These are phyloP conservation scores for Jasminum sambac DNA, from an alignment of 257 asterid genomes.

Conservation along the genomic window DNA sequence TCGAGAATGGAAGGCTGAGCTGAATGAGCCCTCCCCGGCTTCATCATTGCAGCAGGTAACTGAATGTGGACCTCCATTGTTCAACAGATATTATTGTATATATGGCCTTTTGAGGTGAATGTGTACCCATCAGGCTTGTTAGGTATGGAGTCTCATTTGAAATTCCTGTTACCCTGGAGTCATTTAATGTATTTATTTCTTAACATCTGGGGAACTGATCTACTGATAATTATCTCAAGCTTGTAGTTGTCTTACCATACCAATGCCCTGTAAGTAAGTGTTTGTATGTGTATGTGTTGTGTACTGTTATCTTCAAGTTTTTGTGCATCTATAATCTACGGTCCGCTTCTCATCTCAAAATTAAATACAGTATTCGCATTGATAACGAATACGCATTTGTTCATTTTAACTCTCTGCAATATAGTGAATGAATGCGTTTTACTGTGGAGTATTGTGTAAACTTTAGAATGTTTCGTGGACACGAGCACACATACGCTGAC, in stretches of 20 bases:
- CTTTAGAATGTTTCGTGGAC: not conserved
- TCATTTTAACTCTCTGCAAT: constrained; percentile 3
- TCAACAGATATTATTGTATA: constrained; percentile 14
- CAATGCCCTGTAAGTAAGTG: not conserved
- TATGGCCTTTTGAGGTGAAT: constrained; percentile 10
- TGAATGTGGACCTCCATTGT: not conserved
- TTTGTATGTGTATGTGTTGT: not conserved
- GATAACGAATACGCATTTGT: constrained; percentile 1
- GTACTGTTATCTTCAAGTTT: not conserved
- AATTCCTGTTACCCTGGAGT: not conserved
- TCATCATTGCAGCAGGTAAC: constrained; percentile 89
- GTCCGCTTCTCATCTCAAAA: not conserved
- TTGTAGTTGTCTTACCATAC: not conserved
- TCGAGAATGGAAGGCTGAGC: constrained; percentile 96
- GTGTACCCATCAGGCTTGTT: constrained; percentile 15
- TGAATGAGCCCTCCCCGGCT: constrained; percentile 94
- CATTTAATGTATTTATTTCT: constrained; percentile 15
- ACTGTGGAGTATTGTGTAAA: not conserved
- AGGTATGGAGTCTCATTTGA: constrained; percentile 14
- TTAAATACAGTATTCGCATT: not conserved
- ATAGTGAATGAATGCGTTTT: not conserved
- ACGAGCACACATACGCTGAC: not conserved
- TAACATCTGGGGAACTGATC: constrained; percentile 7
- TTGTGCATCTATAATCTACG: not conserved
- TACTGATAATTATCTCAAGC: not conserved